These are phyloP conservation scores for Claviceps purpurea DNA, from an alignment of 2,329 filamentous ascomycete genomes.

Conservation along the genomic window DNA sequence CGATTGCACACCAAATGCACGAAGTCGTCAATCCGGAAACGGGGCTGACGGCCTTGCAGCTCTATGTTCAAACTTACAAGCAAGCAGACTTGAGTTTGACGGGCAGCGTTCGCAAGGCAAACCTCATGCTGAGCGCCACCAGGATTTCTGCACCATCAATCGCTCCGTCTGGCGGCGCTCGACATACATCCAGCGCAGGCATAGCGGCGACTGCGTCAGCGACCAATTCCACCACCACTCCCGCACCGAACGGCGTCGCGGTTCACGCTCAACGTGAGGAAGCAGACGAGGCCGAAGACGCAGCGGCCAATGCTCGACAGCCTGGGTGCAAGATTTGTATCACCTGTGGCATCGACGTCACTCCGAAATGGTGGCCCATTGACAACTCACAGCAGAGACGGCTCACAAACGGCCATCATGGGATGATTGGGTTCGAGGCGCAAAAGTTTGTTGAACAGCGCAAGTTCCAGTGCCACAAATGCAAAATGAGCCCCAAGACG, in stretches of 20 bases:
- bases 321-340: constrained; percentile 44
- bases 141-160: constrained; percentile 32
- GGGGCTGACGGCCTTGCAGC: constrained; percentile 69
- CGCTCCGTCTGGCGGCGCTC: constrained; percentile 21
- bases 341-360: constrained; percentile 55
- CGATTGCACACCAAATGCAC: constrained; percentile 62
- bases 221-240: background rate
- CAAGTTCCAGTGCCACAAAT: constrained; percentile 65
- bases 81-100: constrained; percentile 85
- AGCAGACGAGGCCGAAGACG: constrained; percentile 13
- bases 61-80: constrained; percentile 83
- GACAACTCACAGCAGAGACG: constrained; percentile 37
- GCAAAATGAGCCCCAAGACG: constrained; percentile 41
- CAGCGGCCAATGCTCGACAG: constrained; percentile 17
- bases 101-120: constrained; percentile 86
- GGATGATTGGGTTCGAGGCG: constrained; percentile 39
- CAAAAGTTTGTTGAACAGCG: constrained; percentile 46
- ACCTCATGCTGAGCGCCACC: constrained; percentile 53
- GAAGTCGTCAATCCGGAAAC: constrained; percentile 53
- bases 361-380: constrained; percentile 59
- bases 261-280: constrained; percentile 10
- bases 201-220: constrained; percentile 5
- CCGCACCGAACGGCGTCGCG: constrained; percentile 7
- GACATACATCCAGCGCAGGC: constrained; percentile 34
- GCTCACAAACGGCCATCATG: constrained; percentile 37